Base-by-base conservation (phyloP, 2,329 filamentous ascomycete genomes). In the Cadophora luteo-olivacea region DNA sequence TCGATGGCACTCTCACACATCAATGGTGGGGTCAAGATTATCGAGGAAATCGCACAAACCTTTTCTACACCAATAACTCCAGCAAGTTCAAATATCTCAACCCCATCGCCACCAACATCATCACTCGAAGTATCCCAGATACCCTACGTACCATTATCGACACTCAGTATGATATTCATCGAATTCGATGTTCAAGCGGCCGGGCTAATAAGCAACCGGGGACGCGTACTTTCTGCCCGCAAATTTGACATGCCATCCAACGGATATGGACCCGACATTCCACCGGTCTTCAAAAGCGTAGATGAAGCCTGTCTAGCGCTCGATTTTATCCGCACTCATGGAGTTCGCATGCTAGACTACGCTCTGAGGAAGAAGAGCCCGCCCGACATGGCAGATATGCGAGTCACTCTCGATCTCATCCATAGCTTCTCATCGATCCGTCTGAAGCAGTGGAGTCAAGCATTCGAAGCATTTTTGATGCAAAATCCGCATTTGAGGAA, bases 1-100 rank as follows among this genome's bases (percentile, higher is more conserved):
- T 61, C 32, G 2, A 48, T 65, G 8, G 70, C 72, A 9, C 32
- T 66, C 14, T 32, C 45, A 7, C 64, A 72, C 54, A 70, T 69
- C 24, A 33, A 68, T 24, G 69, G 70, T 32, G 70, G 72, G 12
- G 25, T 70, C 16, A 66, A 63, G 66, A 52, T 73, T 3, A 36
- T 72, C 24, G 38, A 68, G 14, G n/a, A 67, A 22, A 48, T 67
- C n/a, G 38, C 58, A 48, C 16, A 41, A 60, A 38, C 54, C 19
- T 38, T 33, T 29, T 64, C 24, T 3, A 24, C 52, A 14, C 48
- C 63, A 66, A 41, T 16, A 22, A 19, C 24, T 4, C n/a, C 36
- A 14, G 19, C 62, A 48, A 57, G 14, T 61, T n/a, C 29, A 65
- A 66, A 49, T 29, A 54, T 16, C 6, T 49, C 22, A 49, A 61